Base-by-base conservation (phyloP, 495 filamentous ascomycete genomes). In the Hyphodiscus hymeniophilus region DNA sequence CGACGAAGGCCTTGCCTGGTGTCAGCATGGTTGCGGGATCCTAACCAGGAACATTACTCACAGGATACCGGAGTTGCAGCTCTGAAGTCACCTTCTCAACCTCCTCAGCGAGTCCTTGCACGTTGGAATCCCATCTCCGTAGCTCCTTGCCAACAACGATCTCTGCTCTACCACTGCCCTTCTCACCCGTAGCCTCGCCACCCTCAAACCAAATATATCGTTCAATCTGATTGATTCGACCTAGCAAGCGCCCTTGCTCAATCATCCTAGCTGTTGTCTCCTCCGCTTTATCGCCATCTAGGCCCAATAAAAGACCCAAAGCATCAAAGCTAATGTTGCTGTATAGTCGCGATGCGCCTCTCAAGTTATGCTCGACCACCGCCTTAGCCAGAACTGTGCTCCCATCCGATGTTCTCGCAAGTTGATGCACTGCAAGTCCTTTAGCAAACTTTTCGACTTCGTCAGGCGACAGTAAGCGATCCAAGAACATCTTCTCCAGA, bases 401-500 rank as follows among this genome's bases (percentile, higher is more conserved):
- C 8, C 94, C 92, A 63, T 98, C 92, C 3, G 84, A 73, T 1
- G 88, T 95, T 35, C 75, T 75, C 18, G 92, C 92, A 0, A 95
- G 78, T 66, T 98, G 92, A 63, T 98, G 92, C 10, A 85, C 84
- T 20, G 76, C 74, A 17, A 98, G 73, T 12, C 80, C 82, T 47
- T 84, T 70, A 0, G 89, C 81, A 58, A 98, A 98, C 36, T 86
- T 84, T 11, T 77, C 75, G 15, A 96, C 89, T 64, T 98, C 92
- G 16, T 76, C 78, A 2, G 83, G 76, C 7, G 73, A 76, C 12
- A 98, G 72, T 3, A 98, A 70, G 4, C 92, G 79, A 64, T 97
- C 89, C 22, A 98, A 75, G 62, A 94, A 94, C 79, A 98, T 96
- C 69, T 97, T 97, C 71, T 97, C 94, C 17, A 98, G 70, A 44